These are phyloP conservation scores for Diplodia seriata DNA, from an alignment of 2,329 filamentous ascomycete genomes.

Conservation along the genomic window DNA sequence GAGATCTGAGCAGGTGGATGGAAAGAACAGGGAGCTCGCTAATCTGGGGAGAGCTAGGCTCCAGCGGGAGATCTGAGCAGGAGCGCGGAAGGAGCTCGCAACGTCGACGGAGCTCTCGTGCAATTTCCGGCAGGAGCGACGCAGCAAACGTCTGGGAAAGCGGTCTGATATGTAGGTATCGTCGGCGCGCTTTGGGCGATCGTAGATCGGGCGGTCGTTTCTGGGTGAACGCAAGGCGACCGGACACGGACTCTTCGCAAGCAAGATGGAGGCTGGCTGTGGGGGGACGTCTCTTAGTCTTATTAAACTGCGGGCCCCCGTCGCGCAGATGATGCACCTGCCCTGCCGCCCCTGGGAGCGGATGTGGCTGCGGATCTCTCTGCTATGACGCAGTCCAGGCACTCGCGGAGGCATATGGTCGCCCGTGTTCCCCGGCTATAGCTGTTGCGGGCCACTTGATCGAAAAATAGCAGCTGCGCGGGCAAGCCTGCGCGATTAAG, in stretches of 20 bases:
- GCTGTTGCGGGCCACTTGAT: too few relatives aligned
- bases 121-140: not conserved
- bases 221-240: not conserved
- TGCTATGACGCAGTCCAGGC: not conserved
- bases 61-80: not conserved
- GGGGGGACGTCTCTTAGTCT: conserved; percentile 9
- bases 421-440: too few relatives aligned
- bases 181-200: conserved; percentile 7
- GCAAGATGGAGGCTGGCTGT: not conserved
- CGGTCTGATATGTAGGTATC: not conserved
- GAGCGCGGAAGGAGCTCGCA: not conserved
- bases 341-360: conserved; percentile 22
- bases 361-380: conserved; percentile 31
- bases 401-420: too few relatives aligned
- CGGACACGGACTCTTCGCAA: not conserved
- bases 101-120: not conserved
- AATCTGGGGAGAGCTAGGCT: conserved; percentile 8
- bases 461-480: conserved; percentile 6
- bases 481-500: conserved; percentile 6
- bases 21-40: not conserved
- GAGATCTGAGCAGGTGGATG: not conserved
- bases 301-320: conserved; percentile 22
- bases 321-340: conserved; percentile 9
- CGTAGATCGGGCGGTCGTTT: conserved; percentile 2
- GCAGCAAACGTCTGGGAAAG: not conserved